phyloP scores from a whole-genome alignment of 2,329 filamentous ascomycete species.

The Xylaria sp. region DNA sequence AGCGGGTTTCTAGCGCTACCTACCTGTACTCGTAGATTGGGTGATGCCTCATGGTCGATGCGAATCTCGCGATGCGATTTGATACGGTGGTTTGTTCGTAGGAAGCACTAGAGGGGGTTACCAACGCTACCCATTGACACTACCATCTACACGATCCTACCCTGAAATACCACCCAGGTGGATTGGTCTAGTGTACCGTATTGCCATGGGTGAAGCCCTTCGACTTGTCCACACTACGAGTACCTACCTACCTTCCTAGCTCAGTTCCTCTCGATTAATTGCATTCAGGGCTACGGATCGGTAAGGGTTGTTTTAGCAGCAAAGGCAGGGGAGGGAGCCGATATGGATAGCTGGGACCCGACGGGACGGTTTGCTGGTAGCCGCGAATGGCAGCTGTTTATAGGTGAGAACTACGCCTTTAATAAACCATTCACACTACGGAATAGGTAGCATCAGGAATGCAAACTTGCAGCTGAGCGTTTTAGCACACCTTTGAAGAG shows the following conservation, averaged over 20 bases:
- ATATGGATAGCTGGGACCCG: slow-evolving; percentile 19
- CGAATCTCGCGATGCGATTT: not conserved
- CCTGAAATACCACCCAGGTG: too few species aligned
- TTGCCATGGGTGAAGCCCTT: not conserved
- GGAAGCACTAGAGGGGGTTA: too few species aligned
- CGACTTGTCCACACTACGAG: not conserved
- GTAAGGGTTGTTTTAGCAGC: not conserved
- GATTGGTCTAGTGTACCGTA: too few species aligned
- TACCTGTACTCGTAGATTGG: not conserved
- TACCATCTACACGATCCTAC: too few species aligned
- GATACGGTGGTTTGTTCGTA: not conserved
- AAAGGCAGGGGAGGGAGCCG: slow-evolving; percentile 7
- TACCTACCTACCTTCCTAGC: not conserved
- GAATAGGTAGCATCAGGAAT: not conserved
- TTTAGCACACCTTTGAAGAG: not conserved
- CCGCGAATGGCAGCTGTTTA: not conserved
- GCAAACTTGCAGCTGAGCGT: slow-evolving; percentile 3
- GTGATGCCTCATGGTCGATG: too few species aligned
- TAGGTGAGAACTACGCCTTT: too few species aligned
- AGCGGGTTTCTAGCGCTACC: not conserved
- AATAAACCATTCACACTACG: not conserved
- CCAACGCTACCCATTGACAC: too few species aligned
- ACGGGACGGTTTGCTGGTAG: slow-evolving; percentile 25
- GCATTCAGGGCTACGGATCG: too few species aligned
- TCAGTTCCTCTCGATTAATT: not conserved